Evolutionary conservation across 495 filamentous ascomycete genomes (phyloP).

Genomic region (Xylaria cubensis): DNA sequence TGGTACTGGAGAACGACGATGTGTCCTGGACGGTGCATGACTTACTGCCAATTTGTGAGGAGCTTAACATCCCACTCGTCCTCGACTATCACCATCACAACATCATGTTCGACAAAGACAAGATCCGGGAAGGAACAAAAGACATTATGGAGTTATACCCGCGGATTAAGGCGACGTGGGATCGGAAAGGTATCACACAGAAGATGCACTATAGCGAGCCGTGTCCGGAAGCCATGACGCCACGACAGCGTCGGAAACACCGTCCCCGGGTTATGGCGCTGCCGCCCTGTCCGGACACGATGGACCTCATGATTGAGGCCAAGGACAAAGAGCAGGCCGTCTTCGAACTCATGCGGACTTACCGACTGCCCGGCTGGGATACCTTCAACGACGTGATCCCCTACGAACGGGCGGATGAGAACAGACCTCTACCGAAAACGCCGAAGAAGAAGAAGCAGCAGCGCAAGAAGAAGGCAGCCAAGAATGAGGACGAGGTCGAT

Average conservation of each 20-base stretch:
- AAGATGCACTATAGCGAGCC: constrained; percentile 98
- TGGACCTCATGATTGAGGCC: constrained; percentile 98
- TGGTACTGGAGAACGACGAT: constrained; percentile 96
- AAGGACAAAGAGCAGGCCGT: constrained; percentile 99
- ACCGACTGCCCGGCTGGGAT: constrained; percentile 79
- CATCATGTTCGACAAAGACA: constrained; percentile 76
- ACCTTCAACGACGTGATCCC: constrained; percentile 80
- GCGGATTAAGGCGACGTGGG: constrained; percentile 85
- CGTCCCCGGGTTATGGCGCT: constrained; percentile 76
- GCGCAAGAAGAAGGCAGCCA: constrained; percentile 43
- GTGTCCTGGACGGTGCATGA: constrained; percentile 90
- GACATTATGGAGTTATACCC: constrained; percentile 70
- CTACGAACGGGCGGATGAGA: constrained; percentile 78
- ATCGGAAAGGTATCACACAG: constrained; percentile 81
- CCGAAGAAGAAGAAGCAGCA: constrained; percentile 58
- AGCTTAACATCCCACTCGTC: constrained; percentile 89
- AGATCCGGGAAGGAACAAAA: constrained; percentile 82
- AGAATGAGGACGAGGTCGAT: constrained; percentile 53
- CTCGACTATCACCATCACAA: constrained; percentile 97
- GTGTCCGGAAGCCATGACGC: constrained; percentile 74
- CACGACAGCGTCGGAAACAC: constrained; percentile 80
- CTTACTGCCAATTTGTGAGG: constrained; percentile 87
- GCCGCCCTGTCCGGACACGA: constrained; percentile 79
- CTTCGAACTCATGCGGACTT: constrained; percentile 89
- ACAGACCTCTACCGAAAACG: constrained; percentile 59